Base-by-base conservation (phyloP, 257 asterid genomes). In the Petunia axillaris region DNA sequence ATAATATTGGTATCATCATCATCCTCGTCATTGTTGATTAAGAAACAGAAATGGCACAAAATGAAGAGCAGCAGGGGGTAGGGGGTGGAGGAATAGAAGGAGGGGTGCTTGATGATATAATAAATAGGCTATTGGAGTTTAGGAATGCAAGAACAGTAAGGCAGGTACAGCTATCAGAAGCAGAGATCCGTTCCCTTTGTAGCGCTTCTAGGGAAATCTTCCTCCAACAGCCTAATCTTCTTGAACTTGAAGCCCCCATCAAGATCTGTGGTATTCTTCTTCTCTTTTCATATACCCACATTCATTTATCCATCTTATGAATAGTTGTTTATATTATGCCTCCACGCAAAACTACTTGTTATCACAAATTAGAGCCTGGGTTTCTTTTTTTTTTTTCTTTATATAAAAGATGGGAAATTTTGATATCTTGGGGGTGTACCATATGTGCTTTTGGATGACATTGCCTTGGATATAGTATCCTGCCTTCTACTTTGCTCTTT, bases 191-290 rank as follows among this genome's bases (percentile, higher is more conserved):
- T 16, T 86, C 89, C 46, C 93, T 94, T 67, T 94, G 98, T 81
- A 81, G 84, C 66, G 79, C 97, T 58, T 81, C 98, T 35, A 90
- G 98, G 14, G 96, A 91, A 83, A 93, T 94, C 80, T 94, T 94
- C 85, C 93, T 94, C 59, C 89, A 89, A 36, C 98, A 94, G 86
- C 98, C 98, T 55, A 94, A 91, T 90, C 96, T 94, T 39, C 91
- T 94, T 75, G 98, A 94, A 92, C 96, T 94, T 16, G 98, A 94
- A 84, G 98, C 98, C 11, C 98, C 97, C 77, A 94, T 94, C 87
- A 94, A 94, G 97, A 94, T 94, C 87, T 94, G 98, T 84, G 98
- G 98, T 94, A 91, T 65, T 54, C 37, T 44, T 11, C 16, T 16
- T 54, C 8, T 40, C 15, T 25, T 4, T 35, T 52, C 58, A 5